Base-by-base conservation (phyloP, 306 rosid species). In the Cicer chorassanicum region DNA sequence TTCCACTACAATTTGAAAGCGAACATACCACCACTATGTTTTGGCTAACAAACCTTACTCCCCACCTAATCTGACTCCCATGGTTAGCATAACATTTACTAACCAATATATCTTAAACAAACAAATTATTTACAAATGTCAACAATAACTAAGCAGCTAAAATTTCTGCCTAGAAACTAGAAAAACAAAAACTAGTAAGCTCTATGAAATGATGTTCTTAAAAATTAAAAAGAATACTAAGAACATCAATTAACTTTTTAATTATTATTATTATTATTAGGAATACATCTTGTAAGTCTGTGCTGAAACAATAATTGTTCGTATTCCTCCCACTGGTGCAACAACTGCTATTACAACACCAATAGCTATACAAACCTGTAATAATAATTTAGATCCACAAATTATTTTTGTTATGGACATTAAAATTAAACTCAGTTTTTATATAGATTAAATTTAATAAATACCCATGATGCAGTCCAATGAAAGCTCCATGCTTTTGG, bases 261-360 rank as follows among this genome's bases (percentile, higher is more conserved):
- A 38, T 13, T 6, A 60, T 29, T 29, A 29, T 29, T 29, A 29
- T 29, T 29, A 29, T 16, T 9, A 13, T 77, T 69, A 88, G 2
- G 90, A 84, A 60, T 87, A 91, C 5, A 87, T 5, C 73, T 72
- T 68, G 74, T 88, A 88, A 24, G 65, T 53, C 53, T 79, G 82
- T 6, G 80, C 83, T 0, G 86, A 82, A 19, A 87, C 3, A 70
- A 91, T 6, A 62, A 91, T 88, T 36, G 87, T 85, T 4, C 89
- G 70, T 13, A 80, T 14, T 80, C 96, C 93, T 77, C 96, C 93
- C 12, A 88, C 71, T 0, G 93, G 93, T 42, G 96, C 84, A 34
- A 86, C 9, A 4, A 38, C 0, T 8, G 89, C 84, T 59, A 91
- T 82, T 34, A 59, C 0, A 48, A 54, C 0, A 0, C 93, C 92